A percentile compares a stretch with the other conserved stretches of the same genome.
These are phyloP conservation scores for Sordariomycetes sp. DNA, from an alignment of 2,329 filamentous ascomycete species.

Conservation along the genomic window DNA sequence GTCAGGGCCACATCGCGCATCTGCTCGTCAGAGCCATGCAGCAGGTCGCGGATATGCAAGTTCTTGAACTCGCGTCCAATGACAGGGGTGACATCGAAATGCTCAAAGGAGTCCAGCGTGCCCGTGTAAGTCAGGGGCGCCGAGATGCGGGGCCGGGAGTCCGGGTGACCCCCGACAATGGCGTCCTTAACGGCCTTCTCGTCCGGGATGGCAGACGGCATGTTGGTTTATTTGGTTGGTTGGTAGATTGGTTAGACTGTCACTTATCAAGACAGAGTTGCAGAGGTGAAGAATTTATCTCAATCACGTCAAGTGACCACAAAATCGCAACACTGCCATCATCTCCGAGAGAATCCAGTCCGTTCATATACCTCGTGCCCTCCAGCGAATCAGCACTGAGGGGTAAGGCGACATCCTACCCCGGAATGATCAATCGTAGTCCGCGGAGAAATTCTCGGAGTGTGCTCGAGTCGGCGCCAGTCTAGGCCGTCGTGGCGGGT, in stretches of 20 bases:
- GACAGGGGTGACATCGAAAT: conserved; percentile 32
- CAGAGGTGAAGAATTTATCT: no score
- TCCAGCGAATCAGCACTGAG: conserved; percentile 1
- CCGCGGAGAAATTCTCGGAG: conserved; percentile 2
- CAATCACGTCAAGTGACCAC: neutral
- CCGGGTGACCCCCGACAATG: conserved; percentile 19
- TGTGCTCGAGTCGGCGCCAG: neutral
- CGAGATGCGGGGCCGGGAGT: conserved; percentile 16
- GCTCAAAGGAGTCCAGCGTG: conserved; percentile 7
- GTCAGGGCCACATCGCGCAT: conserved; percentile 47
- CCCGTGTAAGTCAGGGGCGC: conserved; percentile 8
- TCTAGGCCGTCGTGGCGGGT: neutral
- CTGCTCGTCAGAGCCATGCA: conserved; percentile 31
- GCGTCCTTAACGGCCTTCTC: conserved; percentile 5
- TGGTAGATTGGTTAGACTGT: neutral
- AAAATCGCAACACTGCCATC: conserved; percentile 1
- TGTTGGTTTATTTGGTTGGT: neutral
- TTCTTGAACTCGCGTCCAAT: conserved; percentile 38
- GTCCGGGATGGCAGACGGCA: conserved; percentile 4
- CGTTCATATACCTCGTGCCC: conserved; percentile 1
- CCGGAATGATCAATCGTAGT: neutral
- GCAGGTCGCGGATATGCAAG: conserved; percentile 22
- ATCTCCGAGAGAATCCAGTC: neutral
- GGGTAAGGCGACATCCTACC: neutral
- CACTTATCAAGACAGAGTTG: no score